Base-by-base conservation (phyloP, 2,329 filamentous ascomycete species). In the Fusarium fujikuroi region DNA sequence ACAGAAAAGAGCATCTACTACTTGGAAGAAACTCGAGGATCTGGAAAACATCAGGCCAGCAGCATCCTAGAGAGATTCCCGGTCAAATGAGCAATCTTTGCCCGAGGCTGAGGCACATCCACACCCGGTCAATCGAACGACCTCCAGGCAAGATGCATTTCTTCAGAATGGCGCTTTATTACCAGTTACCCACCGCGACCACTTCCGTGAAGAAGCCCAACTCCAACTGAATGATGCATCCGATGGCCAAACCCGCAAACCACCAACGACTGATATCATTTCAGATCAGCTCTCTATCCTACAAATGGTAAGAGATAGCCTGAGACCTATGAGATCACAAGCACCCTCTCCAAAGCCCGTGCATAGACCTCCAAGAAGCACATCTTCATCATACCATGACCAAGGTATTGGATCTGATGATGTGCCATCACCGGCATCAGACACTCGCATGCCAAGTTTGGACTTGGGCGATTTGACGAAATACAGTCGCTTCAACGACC, bases 371-470 rank as follows among this genome's bases (percentile, higher is more conserved):
- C 61, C 59, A 37, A 76, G 79, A n/a, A 80, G 76, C 54, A 63
- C 72, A 8, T 82, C 80, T n/a, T 82, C 80, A 16, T 76, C 77
- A 3, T 82, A 82, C 43, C 78, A 76, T 19, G 76, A 77, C 16
- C 63, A 75, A 5, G 72, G 72, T 4, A 62, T 74, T n/a, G 62
- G 46, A 14, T 75, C 75, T 9, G 69, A 65, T 16, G 62, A 73
- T 23, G 34, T 77, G 3, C 76, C 77, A 37, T 83, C 81, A n/a
- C 81, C 81, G 9, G 67, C 73, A 14, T 75, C 76, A 15, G 68
- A 73, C 9, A 28, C 50, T 16, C 60, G 61, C 14, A 40, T 61
- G 9, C 75, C 80, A 46, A 76, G 66, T 16, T 63, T 81, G 12
- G 80, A 75, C 34, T 56, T 79, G 18, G 76, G 79, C 18, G 67